These are phyloP conservation scores for Lepidium didymum DNA, from an alignment of 345 rosid genomes.

Conservation along the genomic window DNA sequence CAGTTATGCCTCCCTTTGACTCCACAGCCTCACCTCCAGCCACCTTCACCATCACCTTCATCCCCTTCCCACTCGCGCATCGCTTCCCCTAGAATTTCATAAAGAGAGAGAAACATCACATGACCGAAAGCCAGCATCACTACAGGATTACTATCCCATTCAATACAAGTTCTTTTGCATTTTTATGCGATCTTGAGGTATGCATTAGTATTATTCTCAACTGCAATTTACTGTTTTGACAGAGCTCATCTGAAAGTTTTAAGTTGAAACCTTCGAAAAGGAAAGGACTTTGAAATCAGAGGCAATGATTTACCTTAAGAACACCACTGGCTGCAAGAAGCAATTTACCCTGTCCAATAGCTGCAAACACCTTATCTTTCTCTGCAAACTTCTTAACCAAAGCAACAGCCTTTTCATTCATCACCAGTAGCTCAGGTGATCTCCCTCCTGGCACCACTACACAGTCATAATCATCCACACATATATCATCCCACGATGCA, in stretches of 20 bases:
- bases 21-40: slow-evolving; percentile 38
- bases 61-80: slow-evolving; percentile 33
- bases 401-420: slow-evolving; percentile 35
- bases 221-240: neutral
- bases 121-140: neutral
- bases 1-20: slow-evolving; percentile 29
- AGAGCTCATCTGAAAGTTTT: neutral
- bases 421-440: slow-evolving; percentile 42
- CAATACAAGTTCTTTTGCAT: neutral
- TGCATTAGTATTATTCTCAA: neutral
- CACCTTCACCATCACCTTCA: slow-evolving; percentile 41
- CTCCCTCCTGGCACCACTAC: slow-evolving; percentile 46
- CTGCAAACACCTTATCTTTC: slow-evolving; percentile 39
- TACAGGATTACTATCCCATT: neutral
- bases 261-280: neutral
- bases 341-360: slow-evolving; percentile 46
- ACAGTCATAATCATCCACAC: slow-evolving; percentile 39
- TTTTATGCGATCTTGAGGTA: neutral
- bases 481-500: slow-evolving; percentile 33
- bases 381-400: slow-evolving; percentile 34
- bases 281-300: neutral
- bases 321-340: slow-evolving; percentile 37
- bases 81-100: slow-evolving; percentile 18
- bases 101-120: neutral
- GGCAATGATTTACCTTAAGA: slow-evolving; percentile 30